These are phyloP conservation scores for Mycena kentingensis DNA, from an alignment of 768 basidiomycete species.

Conservation along the genomic window DNA sequence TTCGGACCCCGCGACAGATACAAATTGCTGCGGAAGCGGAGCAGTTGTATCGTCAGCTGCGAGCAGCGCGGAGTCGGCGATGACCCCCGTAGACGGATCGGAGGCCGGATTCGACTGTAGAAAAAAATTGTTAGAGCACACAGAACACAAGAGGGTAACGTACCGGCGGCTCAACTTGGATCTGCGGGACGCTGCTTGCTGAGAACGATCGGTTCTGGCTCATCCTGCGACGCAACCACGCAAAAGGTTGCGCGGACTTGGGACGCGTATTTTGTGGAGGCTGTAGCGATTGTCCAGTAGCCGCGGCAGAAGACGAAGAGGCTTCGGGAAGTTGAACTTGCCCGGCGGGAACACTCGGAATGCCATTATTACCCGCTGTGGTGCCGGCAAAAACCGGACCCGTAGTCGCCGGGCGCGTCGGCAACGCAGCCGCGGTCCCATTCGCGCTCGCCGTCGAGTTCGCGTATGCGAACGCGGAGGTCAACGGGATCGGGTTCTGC, in stretches of 20 bases:
- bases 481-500: too few species aligned
- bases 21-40: slow-evolving; percentile 21
- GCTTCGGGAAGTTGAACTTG: not conserved
- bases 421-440: not conserved
- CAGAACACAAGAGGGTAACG: slow-evolving; percentile 16
- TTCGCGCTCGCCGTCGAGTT: too few species aligned
- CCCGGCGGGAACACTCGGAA: too few species aligned
- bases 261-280: slow-evolving; percentile 4
- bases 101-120: slow-evolving; percentile 44
- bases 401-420: not conserved
- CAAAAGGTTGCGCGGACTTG: slow-evolving; percentile 24
- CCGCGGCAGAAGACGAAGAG: not conserved
- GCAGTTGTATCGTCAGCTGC: slow-evolving; percentile 41
- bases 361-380: too few species aligned
- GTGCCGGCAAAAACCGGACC: not conserved
- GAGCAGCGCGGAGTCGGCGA: slow-evolving; percentile 42
- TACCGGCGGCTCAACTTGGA: slow-evolving; percentile 51
- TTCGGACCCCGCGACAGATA: too few species aligned
- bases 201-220: slow-evolving; percentile 36
- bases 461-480: not conserved
- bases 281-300: not conserved
- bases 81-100: slow-evolving; percentile 32
- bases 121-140: slow-evolving; percentile 1
- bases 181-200: slow-evolving; percentile 40
- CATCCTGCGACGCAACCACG: slow-evolving; percentile 28